Evolutionary conservation across 2,329 filamentous ascomycete species (phyloP), one percentile per base, ranked within the genome.

Genomic region (Tricladium varicosporioides): DNA sequence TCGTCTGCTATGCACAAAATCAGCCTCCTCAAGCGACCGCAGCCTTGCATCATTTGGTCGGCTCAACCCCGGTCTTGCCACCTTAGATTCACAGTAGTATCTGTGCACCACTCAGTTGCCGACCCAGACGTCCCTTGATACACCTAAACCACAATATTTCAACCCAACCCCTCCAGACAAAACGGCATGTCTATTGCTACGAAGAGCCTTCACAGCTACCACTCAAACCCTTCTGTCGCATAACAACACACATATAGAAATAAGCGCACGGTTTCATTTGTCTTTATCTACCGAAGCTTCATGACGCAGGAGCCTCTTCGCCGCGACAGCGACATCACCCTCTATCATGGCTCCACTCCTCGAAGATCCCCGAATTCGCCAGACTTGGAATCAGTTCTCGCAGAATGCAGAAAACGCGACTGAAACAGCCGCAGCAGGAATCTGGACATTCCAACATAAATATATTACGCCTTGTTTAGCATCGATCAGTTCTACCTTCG

Each of bases 351-450:
- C 70, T 51, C 65, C 69, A 48, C 64, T 87, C 64, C 77, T 88
- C 63, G 84, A 87, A 70, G 92, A 97, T 74, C 92, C 92, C 60
- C 89, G 92, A 68, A 85, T 96, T 73, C 91, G 92, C 64, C 92
- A 96, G 74, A 91, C 90, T 67, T 91, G 96, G 83, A 95, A 97
- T 72, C 91, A 94, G 70, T 87, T 97, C 71, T 88, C 90, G 5
- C 89, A 94, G 65, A 96, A 93, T 68, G 85, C 95, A 73, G 93
- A 97, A 74, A 83, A 89, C 32, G 91, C 91, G 48, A 96, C 95
- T 59, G 91, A 96, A 72, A 88, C 90, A 56, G 92, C 93, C n/a
- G 92, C 94, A 59, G 91, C 90, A 48, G 87, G 88, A 55, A 88
- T 97, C 68, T 97, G 92, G 82, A 86, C 86, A 59, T 94, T 97